Conservation (phyloP, 1,284 basidiomycete species). For the Wolfiporia cocos region DNA sequence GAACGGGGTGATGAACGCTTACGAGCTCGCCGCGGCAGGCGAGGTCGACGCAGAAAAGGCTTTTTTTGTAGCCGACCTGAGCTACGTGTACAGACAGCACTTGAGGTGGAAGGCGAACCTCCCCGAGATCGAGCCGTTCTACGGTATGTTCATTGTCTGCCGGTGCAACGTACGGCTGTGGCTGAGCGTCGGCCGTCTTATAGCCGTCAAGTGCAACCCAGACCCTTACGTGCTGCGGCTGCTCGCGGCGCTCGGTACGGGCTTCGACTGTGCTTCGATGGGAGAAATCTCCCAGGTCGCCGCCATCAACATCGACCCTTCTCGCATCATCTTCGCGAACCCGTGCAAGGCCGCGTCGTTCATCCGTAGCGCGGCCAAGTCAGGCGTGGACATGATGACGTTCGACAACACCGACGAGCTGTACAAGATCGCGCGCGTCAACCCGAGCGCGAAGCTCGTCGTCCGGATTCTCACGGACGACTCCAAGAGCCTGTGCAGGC, state of each 20-base stretch:
- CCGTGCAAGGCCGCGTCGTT: slow-evolving; percentile 97
- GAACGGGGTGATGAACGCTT: slow-evolving; percentile 64
- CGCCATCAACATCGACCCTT: slow-evolving; percentile 65
- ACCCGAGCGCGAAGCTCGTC: slow-evolving; percentile 84
- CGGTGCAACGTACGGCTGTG: slow-evolving; percentile 10
- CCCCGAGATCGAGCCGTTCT: slow-evolving; percentile 89
- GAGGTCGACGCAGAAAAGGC: slow-evolving; percentile 83
- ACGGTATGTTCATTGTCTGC: slow-evolving; percentile 48
- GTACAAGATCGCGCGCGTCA: slow-evolving; percentile 86
- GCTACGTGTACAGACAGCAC: slow-evolving; percentile 84
- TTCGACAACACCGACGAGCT: slow-evolving; percentile 99
- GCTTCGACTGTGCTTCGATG: slow-evolving; percentile 98
- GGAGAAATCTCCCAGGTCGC: slow-evolving; percentile 89
- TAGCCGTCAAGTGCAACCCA: slow-evolving; percentile 96
- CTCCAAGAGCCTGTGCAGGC: slow-evolving; percentile 88
- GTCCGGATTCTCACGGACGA: slow-evolving; percentile 97
- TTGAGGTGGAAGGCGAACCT: slow-evolving; percentile 79
- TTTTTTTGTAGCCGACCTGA: slow-evolving; percentile 94
- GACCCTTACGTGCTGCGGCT: slow-evolving; percentile 92
- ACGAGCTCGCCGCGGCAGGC: slow-evolving; percentile 41
- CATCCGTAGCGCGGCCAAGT: slow-evolving; percentile 77
- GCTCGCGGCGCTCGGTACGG: slow-evolving; percentile 83
- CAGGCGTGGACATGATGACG: slow-evolving; percentile 89
- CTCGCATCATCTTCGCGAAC: slow-evolving; percentile 95
- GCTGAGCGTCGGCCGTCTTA: slow-evolving; percentile 9